Evolutionary conservation across 1,139 yeast genomes (phyloP).

Genomic region (Pichia sp.): DNA sequence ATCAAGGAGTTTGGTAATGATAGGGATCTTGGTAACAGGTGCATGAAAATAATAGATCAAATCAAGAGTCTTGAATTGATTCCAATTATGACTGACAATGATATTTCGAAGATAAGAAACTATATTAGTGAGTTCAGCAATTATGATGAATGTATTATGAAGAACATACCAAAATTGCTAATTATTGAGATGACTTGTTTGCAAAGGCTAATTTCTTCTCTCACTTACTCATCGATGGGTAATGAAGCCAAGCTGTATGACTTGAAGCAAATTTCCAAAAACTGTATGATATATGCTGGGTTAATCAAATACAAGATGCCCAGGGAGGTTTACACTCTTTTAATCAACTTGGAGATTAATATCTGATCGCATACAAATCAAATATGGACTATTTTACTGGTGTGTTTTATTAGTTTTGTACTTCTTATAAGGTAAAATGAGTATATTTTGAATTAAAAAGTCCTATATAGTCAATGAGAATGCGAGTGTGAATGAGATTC

Average conservation of each 20-base stretch:
- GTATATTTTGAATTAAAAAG: not conserved
- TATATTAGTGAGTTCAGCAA: conserved; percentile 53
- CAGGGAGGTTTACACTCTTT: conserved; percentile 73
- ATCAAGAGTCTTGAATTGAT: conserved; percentile 61
- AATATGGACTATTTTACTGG: conserved; percentile 16
- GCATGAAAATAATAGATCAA: conserved; percentile 35
- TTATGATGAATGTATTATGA: conserved; percentile 66
- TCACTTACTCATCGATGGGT: conserved; percentile 14
- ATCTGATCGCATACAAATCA: conserved; percentile 14
- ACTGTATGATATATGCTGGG: conserved; percentile 93
- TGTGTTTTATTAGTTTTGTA: not conserved
- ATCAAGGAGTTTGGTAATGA: conserved; percentile 46
- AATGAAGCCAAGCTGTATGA: conserved; percentile 41
- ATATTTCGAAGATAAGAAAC: conserved; percentile 45
- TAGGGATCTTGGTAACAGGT: not conserved
- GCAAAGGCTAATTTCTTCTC: conserved; percentile 36
- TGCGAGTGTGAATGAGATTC: not conserved
- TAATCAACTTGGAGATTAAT: conserved; percentile 66
- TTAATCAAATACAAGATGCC: conserved; percentile 96
- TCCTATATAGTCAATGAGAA: not conserved
- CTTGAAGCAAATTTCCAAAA: conserved; percentile 65
- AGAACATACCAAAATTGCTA: conserved; percentile 75
- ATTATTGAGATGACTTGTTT: conserved; percentile 80
- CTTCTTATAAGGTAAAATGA: not conserved
- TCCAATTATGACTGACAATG: conserved; percentile 50